Percentiles rank a stretch among this genome's conserved stretches.
phyloP scores from a whole-genome alignment of 2,329 filamentous ascomycete species.

The Paramyrothecium sp. region DNA sequence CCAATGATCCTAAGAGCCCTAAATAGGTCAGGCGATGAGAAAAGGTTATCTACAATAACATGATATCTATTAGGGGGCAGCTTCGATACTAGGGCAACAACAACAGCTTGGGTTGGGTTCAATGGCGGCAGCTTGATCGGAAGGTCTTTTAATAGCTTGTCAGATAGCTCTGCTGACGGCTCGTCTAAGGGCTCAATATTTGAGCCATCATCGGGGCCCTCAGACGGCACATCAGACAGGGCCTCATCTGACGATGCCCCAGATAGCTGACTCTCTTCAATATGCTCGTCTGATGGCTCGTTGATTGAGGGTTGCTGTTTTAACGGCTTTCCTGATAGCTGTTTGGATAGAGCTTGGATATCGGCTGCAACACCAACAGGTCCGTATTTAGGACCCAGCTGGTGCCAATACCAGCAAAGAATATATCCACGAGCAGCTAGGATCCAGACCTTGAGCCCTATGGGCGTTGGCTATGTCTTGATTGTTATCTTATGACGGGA shows the following conservation, averaged over 20 bases:
- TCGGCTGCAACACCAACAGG: too few relatives aligned
- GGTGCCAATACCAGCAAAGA: too few relatives aligned
- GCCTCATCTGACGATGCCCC: background rate
- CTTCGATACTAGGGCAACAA: constrained; percentile 5
- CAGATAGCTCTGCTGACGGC: background rate
- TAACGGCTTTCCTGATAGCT: too few relatives aligned
- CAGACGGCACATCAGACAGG: too few relatives aligned
- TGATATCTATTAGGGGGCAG: constrained; percentile 10
- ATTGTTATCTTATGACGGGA: constrained; percentile 2
- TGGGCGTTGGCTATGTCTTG: constrained; percentile 1
- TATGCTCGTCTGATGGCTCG: background rate
- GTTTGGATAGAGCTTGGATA: too few relatives aligned
- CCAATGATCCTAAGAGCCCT: constrained; percentile 1
- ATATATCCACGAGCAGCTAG: background rate
- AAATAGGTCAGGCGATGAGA: constrained; percentile 6
- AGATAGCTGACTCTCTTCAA: too few relatives aligned
- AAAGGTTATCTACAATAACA: constrained; percentile 15
- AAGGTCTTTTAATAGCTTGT: too few relatives aligned
- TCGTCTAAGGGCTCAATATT: background rate
- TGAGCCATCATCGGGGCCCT: too few relatives aligned
- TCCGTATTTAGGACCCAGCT: too few relatives aligned
- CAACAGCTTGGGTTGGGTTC: too few relatives aligned
- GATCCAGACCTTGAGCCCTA: background rate
- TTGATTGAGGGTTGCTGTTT: background rate
- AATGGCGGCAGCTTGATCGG: too few relatives aligned